Percentiles rank a stretch among this genome's conserved stretches.
Conservation (phyloP, 441 rosid species). For the Syzygium syzygioides region DNA sequence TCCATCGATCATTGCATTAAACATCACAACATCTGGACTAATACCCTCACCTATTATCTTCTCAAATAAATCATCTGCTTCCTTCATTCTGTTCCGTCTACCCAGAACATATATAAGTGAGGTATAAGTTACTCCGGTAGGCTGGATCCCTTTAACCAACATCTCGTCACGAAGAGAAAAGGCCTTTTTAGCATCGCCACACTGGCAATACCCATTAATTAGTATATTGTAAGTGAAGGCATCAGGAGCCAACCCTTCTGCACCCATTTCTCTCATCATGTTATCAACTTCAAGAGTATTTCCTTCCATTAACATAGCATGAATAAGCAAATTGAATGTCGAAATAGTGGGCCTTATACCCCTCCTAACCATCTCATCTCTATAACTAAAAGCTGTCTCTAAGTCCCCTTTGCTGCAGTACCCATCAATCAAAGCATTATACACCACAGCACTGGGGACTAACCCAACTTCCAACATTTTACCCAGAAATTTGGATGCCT, state of each 20-base stretch:
- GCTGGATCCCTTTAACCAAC: constrained; percentile 53
- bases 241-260: constrained; percentile 54
- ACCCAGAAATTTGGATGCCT: constrained; percentile 44
- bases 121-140: constrained; percentile 65
- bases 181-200: constrained; percentile 67
- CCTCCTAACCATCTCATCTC: constrained; percentile 68
- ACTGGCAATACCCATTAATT: constrained; percentile 72
- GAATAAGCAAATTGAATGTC: constrained; percentile 75
- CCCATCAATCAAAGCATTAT: constrained; percentile 77
- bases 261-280: constrained; percentile 58
- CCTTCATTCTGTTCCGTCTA: constrained; percentile 50
- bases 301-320: constrained; percentile 68
- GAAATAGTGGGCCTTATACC: constrained; percentile 65
- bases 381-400: constrained; percentile 51
- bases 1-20: constrained; percentile 72
- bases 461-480: constrained; percentile 60
- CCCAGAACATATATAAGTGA: constrained; percentile 70
- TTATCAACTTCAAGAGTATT: constrained; percentile 53
- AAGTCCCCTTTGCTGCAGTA: constrained; percentile 60
- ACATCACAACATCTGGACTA: constrained; percentile 62
- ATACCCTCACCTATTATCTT: constrained; percentile 33
- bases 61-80: constrained; percentile 72
- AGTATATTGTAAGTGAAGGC: constrained; percentile 72
- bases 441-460: constrained; percentile 67
- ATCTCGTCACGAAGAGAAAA: constrained; percentile 62